Base-by-base conservation (phyloP, 1,284 basidiomycete genomes). In the Irpex lacteus region DNA sequence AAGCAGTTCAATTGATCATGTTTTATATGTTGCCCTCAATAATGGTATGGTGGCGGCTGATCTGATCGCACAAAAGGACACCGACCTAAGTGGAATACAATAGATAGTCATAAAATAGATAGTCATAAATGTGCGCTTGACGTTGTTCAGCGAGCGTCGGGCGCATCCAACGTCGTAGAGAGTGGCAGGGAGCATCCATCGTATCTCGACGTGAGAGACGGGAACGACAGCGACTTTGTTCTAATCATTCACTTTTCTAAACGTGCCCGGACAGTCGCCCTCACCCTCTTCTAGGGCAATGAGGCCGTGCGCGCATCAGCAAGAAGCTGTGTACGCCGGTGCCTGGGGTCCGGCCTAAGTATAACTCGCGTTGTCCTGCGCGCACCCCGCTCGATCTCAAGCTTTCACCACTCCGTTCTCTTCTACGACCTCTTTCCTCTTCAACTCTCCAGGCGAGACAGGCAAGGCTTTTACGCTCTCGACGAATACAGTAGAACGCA, bases 381-480 rank as follows among this genome's bases (percentile, higher is more conserved):
- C 50, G 50, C n/a, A 9, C 5, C 50, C 18, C 9, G 50, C 21
- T 53, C 50, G 18, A 53, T 53, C 50, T 53, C 50, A 53, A 53
- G 50, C 50, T 53, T 53, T 18, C 50, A 63, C 62, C 58, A 60
- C 62, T 60, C 36, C 54, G 2, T 13, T 37, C 18, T 40, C 36
- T 53, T 26, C 50, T 59, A 59, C 53, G 37, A 53, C n/a, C 26
- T 34, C 62, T n/a, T 47, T 52, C 56, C 52, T 63, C 53, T 47
- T 60, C 52, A 34, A 57, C 57, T 52, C 52, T 60, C 57, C 63
- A 60, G 65, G 62, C 65, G 65, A 60, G 65, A 55, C 65, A 66
- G 65, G 65, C 63, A 66, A 56, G 62, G 63, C 62, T 60, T 64
- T 60, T 50, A 64, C 65, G 65, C 49, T 38, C 11, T 50, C 32